Percentiles rank a stretch among this genome's conserved stretches.
These are phyloP conservation scores for Melampsora occidentalis DNA, from an alignment of 1,284 basidiomycete genomes.

Conservation along the genomic window DNA sequence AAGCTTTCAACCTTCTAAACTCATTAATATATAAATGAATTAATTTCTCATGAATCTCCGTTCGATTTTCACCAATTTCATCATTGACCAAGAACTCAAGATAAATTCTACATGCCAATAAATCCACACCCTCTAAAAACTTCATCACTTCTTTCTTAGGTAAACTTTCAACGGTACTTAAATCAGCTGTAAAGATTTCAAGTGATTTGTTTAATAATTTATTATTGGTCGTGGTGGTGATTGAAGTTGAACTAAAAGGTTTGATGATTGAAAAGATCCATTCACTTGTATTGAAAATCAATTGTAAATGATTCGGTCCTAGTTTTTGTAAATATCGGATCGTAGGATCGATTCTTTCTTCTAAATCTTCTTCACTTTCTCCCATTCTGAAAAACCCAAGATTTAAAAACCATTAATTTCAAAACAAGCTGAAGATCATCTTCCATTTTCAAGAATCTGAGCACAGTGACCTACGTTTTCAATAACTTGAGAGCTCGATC, in stretches of 20 bases:
- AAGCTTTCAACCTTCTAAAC: constrained; percentile 60
- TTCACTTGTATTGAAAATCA: constrained; percentile 72
- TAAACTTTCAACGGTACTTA: constrained; percentile 69
- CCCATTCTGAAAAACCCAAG: constrained; percentile 62
- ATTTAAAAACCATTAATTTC: no score
- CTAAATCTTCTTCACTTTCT: constrained; percentile 70
- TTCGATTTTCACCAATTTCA: constrained; percentile 58
- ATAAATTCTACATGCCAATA: constrained; percentile 64
- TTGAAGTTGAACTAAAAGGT: not conserved
- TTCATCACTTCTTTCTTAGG: constrained; percentile 68
- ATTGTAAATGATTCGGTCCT: constrained; percentile 71
- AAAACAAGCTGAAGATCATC: no score
- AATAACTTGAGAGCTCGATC: constrained; percentile 78
- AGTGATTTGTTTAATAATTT: constrained; percentile 4
- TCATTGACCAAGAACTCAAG: constrained; percentile 81
- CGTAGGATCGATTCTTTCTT: constrained; percentile 77
- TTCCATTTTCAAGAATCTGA: no score
- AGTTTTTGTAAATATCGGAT: constrained; percentile 88
- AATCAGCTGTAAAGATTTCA: constrained; percentile 89
- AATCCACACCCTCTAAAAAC: constrained; percentile 64
- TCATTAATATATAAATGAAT: constrained; percentile 76
- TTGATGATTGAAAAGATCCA: constrained; percentile 74
- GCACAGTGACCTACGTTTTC: constrained; percentile 62
- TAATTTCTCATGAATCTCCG: constrained; percentile 77
- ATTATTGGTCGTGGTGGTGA: not conserved